phyloP scores from a whole-genome alignment of 108 stramenopile genomes.

The Mediolabrus comicus region DNA sequence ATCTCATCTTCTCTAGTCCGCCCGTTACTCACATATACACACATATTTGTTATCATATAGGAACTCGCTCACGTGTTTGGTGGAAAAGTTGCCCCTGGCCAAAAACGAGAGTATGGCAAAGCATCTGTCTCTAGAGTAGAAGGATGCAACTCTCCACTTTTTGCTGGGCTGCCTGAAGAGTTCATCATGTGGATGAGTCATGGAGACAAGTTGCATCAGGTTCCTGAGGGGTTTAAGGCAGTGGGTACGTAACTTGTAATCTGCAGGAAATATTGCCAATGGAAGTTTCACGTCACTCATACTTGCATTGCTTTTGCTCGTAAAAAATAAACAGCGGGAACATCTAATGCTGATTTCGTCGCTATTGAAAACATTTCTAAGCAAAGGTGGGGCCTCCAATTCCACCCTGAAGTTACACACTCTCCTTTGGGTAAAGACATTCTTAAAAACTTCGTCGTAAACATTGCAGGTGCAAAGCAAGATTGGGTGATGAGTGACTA shows the following conservation, averaged over 20 bases:
- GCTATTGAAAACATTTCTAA: conserved; percentile 85
- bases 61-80: conserved; percentile 89
- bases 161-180: conserved; percentile 81
- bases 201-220: conserved; percentile 92
- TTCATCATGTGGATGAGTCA: conserved; percentile 99
- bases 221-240: conserved; percentile 90
- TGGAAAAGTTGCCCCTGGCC: conserved; percentile 88
- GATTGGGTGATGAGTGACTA: conserved; percentile 98
- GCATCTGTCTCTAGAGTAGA: conserved; percentile 73
- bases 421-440: conserved; percentile 84
- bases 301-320: too few species aligned
- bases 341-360: conserved; percentile 90
- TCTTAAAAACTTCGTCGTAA: conserved; percentile 89
- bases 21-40: too few species aligned
- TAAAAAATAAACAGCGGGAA: conserved; percentile 60
- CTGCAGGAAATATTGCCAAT: background rate
- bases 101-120: conserved; percentile 95
- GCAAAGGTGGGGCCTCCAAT: conserved; percentile 94
- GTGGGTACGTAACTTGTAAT: conserved; percentile 61
- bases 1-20: too few species aligned
- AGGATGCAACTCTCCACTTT: conserved; percentile 66
- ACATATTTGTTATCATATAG: too few species aligned
- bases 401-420: conserved; percentile 99
- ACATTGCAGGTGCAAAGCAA: conserved; percentile 80
- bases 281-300: background rate